Evolutionary conservation across 352 stramenopile genomes (phyloP).

Genomic region (Phytophthora palmivora): DNA sequence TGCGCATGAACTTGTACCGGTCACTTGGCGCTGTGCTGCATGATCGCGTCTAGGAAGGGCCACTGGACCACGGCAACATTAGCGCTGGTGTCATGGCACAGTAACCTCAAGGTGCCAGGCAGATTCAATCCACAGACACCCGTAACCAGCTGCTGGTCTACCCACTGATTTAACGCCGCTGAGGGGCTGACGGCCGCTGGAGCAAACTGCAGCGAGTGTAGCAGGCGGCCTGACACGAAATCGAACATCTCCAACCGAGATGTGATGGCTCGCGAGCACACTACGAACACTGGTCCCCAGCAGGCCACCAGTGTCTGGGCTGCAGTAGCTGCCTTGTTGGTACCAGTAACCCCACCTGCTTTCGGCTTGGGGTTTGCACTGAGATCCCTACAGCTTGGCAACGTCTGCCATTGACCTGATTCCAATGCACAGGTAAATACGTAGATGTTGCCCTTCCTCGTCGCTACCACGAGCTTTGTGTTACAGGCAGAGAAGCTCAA

Average conservation of each 20-base stretch:
- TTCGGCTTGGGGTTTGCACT: conserved; percentile 53
- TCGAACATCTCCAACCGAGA: conserved; percentile 61
- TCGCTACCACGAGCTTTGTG: conserved; percentile 47
- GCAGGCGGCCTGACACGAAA: conserved; percentile 38
- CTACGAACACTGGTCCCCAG: conserved; percentile 57
- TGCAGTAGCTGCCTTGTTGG: conserved; percentile 25
- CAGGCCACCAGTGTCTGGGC: conserved; percentile 63
- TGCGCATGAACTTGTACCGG: too few relatives aligned
- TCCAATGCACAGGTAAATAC: conserved; percentile 33
- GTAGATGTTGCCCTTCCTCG: conserved; percentile 75
- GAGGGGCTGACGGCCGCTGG: background rate
- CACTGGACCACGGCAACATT: conserved; percentile 48
- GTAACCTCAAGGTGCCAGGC: conserved; percentile 20
- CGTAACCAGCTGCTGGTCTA: conserved; percentile 41
- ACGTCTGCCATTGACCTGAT: conserved; percentile 32
- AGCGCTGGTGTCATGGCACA: conserved; percentile 57
- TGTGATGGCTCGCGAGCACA: conserved; percentile 44
- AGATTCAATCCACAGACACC: conserved; percentile 31
- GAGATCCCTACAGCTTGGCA: conserved; percentile 37
- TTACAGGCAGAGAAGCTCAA: conserved; percentile 52
- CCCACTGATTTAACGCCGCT: conserved; percentile 21
- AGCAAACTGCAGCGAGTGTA: conserved; percentile 56
- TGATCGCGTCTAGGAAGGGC: conserved; percentile 51
- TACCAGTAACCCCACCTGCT: conserved; percentile 8
- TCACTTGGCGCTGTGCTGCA: too few relatives aligned